phyloP scores from a whole-genome alignment of 345 rosid species.

The Salix caprea region DNA sequence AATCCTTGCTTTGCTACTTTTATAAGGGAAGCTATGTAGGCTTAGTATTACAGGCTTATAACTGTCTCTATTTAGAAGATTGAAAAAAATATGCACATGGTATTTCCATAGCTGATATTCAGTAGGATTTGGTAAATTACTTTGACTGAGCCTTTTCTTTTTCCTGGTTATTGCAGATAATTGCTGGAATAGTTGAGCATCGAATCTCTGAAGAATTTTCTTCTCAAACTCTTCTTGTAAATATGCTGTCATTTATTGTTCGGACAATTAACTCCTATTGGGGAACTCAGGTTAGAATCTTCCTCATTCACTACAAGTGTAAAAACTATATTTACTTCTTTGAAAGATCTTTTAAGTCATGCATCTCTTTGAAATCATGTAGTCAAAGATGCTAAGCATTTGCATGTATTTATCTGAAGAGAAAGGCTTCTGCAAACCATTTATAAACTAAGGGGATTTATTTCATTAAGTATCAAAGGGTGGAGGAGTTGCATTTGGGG shows the following conservation, averaged over 20 bases:
- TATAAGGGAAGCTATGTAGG: background rate
- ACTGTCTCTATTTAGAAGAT: background rate
- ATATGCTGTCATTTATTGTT: constrained; percentile 71
- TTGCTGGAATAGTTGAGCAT: constrained; percentile 89
- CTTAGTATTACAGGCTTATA: background rate
- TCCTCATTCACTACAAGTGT: background rate
- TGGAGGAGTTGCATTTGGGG: background rate
- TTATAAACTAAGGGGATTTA: background rate
- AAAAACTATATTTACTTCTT: background rate
- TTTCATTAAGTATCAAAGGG: background rate
- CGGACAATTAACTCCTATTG: constrained; percentile 83
- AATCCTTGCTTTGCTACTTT: background rate
- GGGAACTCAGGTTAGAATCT: constrained; percentile 84
- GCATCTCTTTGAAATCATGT: background rate
- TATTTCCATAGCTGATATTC: too few relatives aligned
- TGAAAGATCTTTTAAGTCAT: background rate
- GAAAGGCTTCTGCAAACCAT: background rate
- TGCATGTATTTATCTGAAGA: background rate
- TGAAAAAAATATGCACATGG: background rate
- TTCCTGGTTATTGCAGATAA: constrained; percentile 46
- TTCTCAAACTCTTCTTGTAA: constrained; percentile 73
- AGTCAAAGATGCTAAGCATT: background rate
- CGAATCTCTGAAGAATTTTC: constrained; percentile 69
- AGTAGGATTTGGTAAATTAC: too few relatives aligned
- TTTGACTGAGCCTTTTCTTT: too few relatives aligned